phyloP scores from a whole-genome alignment of 257 asterid species.

The Solanum virginianum region DNA sequence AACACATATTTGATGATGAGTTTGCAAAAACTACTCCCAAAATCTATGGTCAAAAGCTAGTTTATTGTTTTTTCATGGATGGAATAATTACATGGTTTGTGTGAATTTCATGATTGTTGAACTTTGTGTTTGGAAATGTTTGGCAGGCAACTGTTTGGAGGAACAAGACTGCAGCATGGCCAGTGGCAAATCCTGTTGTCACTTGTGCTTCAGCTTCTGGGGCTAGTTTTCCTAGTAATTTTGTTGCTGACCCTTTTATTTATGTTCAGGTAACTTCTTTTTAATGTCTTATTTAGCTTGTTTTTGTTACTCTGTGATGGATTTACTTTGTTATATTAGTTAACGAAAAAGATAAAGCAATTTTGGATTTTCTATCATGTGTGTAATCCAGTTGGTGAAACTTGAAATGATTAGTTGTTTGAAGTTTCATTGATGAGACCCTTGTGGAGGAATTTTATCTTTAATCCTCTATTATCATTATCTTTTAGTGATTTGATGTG shows the following conservation, averaged over 20 bases:
- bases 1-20: background rate
- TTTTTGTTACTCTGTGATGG: background rate
- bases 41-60: background rate
- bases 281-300: background rate
- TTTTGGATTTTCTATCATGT: background rate
- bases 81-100: background rate
- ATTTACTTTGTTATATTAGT: background rate
- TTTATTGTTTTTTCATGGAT: background rate
- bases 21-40: background rate
- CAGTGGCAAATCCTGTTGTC: constrained; percentile 83
- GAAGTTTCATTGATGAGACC: background rate
- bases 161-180: constrained; percentile 79
- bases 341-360: background rate
- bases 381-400: background rate
- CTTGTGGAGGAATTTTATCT: constrained; percentile 10
- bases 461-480: background rate
- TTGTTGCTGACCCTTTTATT: constrained; percentile 94
- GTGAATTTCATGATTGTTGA: background rate
- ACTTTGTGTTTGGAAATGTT: constrained; percentile 6
- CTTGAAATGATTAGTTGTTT: background rate
- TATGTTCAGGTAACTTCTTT: constrained; percentile 39
- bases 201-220: constrained; percentile 86
- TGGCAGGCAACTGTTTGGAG: constrained; percentile 63
- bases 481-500: constrained; percentile 5
- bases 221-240: constrained; percentile 83